Conservation (phyloP, 2,329 filamentous ascomycete species). For the Conoideocrella luteorostrata region DNA sequence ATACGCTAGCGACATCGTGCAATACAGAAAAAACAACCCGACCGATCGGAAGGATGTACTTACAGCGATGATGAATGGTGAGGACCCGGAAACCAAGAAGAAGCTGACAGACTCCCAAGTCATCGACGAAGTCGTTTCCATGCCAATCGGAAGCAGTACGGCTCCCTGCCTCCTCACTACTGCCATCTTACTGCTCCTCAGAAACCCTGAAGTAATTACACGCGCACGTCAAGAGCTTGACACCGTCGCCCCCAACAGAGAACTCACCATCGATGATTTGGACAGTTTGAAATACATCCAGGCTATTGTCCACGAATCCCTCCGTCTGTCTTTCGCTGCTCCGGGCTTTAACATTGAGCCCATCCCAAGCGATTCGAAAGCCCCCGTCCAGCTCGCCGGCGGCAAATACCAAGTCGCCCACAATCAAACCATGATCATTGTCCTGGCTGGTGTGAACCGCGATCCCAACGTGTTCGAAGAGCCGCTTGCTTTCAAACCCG, state of each 20-base stretch:
- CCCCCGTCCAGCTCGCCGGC: constrained; percentile 39
- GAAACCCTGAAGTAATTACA: constrained; percentile 41
- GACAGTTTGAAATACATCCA: constrained; percentile 46
- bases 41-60: constrained; percentile 54
- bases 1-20: constrained; percentile 51
- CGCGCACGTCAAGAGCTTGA: constrained; percentile 49
- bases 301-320: constrained; percentile 46
- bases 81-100: constrained; percentile 56
- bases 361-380: constrained; percentile 29
- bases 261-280: constrained; percentile 42
- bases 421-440: constrained; percentile 42
- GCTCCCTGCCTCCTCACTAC: constrained; percentile 39
- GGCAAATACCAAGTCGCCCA: constrained; percentile 44
- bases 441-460: constrained; percentile 43
- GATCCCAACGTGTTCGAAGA: constrained; percentile 42
- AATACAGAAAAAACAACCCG: constrained; percentile 46
- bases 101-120: constrained; percentile 52
- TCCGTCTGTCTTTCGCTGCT: constrained; percentile 48
- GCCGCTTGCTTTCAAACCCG: constrained; percentile 38
- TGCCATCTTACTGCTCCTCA: constrained; percentile 43
- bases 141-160: constrained; percentile 53
- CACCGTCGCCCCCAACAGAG: constrained; percentile 37
- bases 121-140: constrained; percentile 62
- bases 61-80: constrained; percentile 49
- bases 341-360: constrained; percentile 51